These are phyloP conservation scores for Holtermannia corniformis DNA, from an alignment of 768 basidiomycete genomes.

Conservation along the genomic window DNA sequence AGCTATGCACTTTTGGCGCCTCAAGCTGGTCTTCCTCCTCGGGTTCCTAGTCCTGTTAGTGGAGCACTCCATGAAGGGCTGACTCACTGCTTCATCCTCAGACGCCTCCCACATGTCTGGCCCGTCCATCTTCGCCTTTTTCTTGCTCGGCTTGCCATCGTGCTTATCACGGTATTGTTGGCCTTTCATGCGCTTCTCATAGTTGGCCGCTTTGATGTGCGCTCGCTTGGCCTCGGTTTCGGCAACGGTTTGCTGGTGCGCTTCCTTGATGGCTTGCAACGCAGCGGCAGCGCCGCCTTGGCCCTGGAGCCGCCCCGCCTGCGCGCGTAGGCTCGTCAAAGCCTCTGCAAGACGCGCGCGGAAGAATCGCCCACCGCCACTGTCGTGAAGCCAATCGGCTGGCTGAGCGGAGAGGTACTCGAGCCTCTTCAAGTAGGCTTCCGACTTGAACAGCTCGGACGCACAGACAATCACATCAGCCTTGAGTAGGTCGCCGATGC, in stretches of 20 bases:
- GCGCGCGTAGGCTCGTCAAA: conserved; percentile 51
- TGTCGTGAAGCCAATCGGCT: conserved; percentile 43
- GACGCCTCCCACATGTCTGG: conserved; percentile 29
- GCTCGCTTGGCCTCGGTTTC: conserved; percentile 43
- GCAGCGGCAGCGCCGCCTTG: conserved; percentile 59
- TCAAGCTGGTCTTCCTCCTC: conserved; percentile 15
- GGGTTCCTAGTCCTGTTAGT: conserved; percentile 3
- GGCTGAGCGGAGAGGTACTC: conserved; percentile 31
- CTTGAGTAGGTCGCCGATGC: conserved; percentile 62
- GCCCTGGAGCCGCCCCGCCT: conserved; percentile 59
- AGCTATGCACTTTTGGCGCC: conserved; percentile 21
- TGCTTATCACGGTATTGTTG: conserved; percentile 29
- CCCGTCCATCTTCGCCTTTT: conserved; percentile 23
- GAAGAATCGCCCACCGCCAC: conserved; percentile 71
- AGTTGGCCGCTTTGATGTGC: conserved; percentile 30
- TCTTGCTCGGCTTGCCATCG: conserved; percentile 9
- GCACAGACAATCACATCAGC: conserved; percentile 83
- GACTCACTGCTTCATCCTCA: conserved; percentile 20
- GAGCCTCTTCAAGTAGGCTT: conserved; percentile 47
- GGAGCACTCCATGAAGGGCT: no score
- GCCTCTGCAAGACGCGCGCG: conserved; percentile 64
- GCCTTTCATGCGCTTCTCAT: conserved; percentile 32
- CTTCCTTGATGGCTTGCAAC: conserved; percentile 55
- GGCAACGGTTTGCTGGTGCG: conserved; percentile 48
- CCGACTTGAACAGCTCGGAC: conserved; percentile 72